Conservation (phyloP, 2,329 filamentous ascomycete genomes). For the Colletotrichum theobromicola region DNA sequence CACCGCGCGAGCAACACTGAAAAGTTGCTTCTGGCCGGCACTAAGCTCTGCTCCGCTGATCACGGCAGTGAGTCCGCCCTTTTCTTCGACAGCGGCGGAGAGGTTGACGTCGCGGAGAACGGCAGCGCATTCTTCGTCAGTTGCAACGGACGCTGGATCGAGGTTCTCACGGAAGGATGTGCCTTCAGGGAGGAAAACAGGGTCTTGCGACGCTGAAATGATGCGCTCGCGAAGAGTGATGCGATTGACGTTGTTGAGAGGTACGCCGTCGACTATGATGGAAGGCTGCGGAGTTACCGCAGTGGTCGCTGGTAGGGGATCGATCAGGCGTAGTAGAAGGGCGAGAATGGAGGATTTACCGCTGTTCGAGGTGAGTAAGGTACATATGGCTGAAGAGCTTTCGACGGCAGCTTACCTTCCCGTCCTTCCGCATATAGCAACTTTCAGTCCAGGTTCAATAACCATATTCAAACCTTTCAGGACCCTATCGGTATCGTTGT, state of each 20-base stretch:
- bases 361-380: conserved; percentile 22
- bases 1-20: conserved; percentile 67
- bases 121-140: conserved; percentile 33
- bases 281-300: background rate
- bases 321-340: conserved; percentile 44
- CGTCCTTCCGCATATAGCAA: conserved; percentile 41
- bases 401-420: conserved; percentile 20
- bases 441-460: conserved; percentile 34
- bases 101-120: conserved; percentile 36
- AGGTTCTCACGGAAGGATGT: conserved; percentile 44
- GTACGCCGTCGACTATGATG: conserved; percentile 48
- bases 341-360: conserved; percentile 50
- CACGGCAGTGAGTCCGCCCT: conserved; percentile 6
- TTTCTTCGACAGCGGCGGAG: background rate
- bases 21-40: conserved; percentile 67
- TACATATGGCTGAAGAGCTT: background rate
- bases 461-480: conserved; percentile 19
- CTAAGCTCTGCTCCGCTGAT: conserved; percentile 50
- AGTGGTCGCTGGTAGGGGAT: conserved; percentile 32
- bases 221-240: conserved; percentile 48
- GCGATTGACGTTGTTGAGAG: conserved; percentile 43
- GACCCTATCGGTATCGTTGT: background rate
- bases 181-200: conserved; percentile 51
- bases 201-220: conserved; percentile 58
- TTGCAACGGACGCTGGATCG: conserved; percentile 40